phyloP scores from a whole-genome alignment of 1,139 yeast species.

The Taphrina wiesneri region DNA sequence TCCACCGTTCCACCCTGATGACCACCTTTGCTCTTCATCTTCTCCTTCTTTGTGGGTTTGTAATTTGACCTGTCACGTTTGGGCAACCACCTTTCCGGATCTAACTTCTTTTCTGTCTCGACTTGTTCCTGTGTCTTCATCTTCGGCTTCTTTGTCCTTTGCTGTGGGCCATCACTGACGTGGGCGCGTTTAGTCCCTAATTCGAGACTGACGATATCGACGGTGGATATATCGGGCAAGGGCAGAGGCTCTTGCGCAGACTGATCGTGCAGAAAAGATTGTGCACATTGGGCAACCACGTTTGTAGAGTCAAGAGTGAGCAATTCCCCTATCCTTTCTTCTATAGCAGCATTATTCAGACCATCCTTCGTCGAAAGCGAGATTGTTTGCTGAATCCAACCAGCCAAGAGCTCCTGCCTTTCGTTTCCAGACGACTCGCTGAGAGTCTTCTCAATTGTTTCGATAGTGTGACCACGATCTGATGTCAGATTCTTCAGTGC shows the following conservation, averaged over 20 bases:
- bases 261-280: background rate
- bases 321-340: background rate
- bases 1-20: slow-evolving; percentile 32
- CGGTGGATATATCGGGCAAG: slow-evolving; percentile 17
- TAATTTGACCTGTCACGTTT: slow-evolving; percentile 27
- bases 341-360: background rate
- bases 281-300: slow-evolving; percentile 7
- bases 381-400: slow-evolving; percentile 10
- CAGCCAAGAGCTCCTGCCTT: slow-evolving; percentile 1
- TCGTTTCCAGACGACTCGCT: background rate
- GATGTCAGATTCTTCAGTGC: background rate
- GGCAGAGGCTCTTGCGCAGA: background rate
- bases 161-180: background rate
- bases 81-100: slow-evolving; percentile 34
- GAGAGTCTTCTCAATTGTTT: background rate
- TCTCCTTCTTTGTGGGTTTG: slow-evolving; percentile 29
- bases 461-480: background rate
- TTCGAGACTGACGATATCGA: slow-evolving; percentile 22
- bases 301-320: background rate
- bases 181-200: slow-evolving; percentile 10
- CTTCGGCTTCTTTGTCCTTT: background rate
- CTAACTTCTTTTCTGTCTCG: slow-evolving; percentile 10
- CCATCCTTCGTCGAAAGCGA: background rate
- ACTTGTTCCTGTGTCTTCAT: slow-evolving; percentile 14
- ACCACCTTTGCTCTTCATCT: slow-evolving; percentile 21